Conservation (phyloP, 192 early-diverging fungal genomes). For the Backusella psychrophila region DNA sequence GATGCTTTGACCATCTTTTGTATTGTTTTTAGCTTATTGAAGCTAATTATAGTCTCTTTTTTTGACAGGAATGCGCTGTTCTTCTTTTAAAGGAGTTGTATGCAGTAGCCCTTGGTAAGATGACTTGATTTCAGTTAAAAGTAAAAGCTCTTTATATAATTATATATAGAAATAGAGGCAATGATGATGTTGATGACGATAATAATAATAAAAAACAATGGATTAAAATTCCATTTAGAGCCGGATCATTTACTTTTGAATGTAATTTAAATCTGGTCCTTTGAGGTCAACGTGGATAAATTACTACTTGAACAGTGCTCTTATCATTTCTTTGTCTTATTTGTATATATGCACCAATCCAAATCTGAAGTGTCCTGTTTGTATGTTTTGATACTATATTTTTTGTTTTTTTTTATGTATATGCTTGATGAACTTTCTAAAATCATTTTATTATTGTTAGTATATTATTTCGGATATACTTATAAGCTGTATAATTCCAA, state of each 20-base stretch:
- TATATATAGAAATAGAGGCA: background rate
- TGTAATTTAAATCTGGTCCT: background rate
- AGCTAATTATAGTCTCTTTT: background rate
- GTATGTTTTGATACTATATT: background rate
- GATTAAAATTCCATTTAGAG: background rate
- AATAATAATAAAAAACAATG: background rate
- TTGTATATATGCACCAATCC: background rate
- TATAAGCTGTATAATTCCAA: background rate
- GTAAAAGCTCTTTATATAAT: background rate
- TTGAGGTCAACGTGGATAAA: background rate
- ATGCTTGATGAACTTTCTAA: background rate
- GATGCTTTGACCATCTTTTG: background rate
- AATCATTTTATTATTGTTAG: background rate
- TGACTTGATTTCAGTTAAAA: background rate
- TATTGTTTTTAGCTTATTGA: background rate
- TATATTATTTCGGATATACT: background rate
- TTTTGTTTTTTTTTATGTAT: too few relatives aligned
- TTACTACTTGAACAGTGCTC: background rate
- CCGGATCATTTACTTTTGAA: background rate
- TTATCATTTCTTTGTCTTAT: background rate
- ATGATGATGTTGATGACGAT: background rate
- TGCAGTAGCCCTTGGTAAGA: background rate
- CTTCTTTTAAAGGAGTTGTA: slow-evolving; percentile 1
- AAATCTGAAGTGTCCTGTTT: background rate
- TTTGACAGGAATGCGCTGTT: background rate